Base-by-base conservation (phyloP, 108 stramenopile genomes). In the Schizochytrium sp. region DNA sequence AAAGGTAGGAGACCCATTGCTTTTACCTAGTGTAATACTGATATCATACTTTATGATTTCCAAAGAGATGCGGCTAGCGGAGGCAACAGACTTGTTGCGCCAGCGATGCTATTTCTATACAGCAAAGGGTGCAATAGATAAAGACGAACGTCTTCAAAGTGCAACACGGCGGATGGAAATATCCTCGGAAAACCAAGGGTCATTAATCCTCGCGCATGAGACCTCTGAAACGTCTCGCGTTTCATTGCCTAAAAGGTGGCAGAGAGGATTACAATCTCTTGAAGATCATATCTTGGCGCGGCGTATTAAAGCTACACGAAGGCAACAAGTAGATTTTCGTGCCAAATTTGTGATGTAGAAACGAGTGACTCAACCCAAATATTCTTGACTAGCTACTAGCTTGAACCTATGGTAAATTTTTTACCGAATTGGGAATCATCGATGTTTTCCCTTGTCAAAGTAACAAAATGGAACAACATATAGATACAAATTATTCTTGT, bases 61-160 rank as follows among this genome's bases (percentile, higher is more conserved):
- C 1, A 55, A 83, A 17, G 47, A 55, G 2, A 83, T 83, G 53
- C 50, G 53, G 5, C 40, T 83, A 40, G 8, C 15, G 5, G 76
- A 83, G 8, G 76, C 76, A n/a, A 10, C n/a, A 13, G 76, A 55
- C 0, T 38, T 83, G 15, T 55, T 83, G 38, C 50, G 50, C 13
- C 50, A 83, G 53, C 50, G 76, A 56, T 83, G 76, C 76, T 83
- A 83, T 42, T 83, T 83, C 55, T 83, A 83, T 53, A 40, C 76
- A 5, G 76, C 76, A 53, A 8, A 50, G 8, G 76, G 28, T 28
- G 76, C 76, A 10, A n/a, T 38, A 7, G 50, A 55, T 5, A 83
- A 83, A 28, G 76, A 47, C n/a, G 28, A 47, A 17, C 76, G 76
- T 38, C 76, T 83, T 83, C 47, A 53, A 17, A n/a, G 10, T 47